Evolutionary conservation across 2,329 filamentous ascomycete species (phyloP).

Genomic region (Orbilia oligospora): DNA sequence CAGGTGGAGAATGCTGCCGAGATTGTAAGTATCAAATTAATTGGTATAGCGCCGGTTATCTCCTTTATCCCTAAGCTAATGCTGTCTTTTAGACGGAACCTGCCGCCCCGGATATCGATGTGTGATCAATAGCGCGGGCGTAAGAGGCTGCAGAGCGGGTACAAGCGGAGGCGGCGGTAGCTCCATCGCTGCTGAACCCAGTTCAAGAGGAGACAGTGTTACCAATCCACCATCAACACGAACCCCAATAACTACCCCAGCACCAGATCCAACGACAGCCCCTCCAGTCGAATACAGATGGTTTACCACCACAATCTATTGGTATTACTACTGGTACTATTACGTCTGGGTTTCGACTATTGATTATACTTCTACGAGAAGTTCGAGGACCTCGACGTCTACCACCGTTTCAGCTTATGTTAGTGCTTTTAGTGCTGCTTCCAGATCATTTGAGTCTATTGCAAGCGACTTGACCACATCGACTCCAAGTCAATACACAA

Average conservation of each 20-base stretch:
- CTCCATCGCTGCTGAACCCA: slow-evolving; percentile 41
- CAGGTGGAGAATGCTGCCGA: slow-evolving; percentile 54
- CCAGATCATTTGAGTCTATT: slow-evolving; percentile 37
- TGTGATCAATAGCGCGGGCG: slow-evolving; percentile 54
- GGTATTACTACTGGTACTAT: slow-evolving; percentile 60
- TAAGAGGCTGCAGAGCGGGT: slow-evolving; percentile 45
- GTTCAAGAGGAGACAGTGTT: slow-evolving; percentile 24
- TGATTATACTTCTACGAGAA: slow-evolving; percentile 51
- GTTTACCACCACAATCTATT: slow-evolving; percentile 55
- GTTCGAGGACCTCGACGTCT: slow-evolving; percentile 30
- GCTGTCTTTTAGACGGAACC: slow-evolving; percentile 34
- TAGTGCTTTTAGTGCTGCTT: slow-evolving; percentile 13
- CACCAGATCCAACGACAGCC: slow-evolving; percentile 13
- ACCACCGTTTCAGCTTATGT: slow-evolving; percentile 47
- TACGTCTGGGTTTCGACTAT: slow-evolving; percentile 47
- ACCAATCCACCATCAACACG: slow-evolving; percentile 14
- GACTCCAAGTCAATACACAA: slow-evolving; percentile 43
- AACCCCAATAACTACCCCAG: slow-evolving; percentile 7
- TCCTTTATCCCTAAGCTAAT: slow-evolving; percentile 18
- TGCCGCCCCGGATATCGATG: slow-evolving; percentile 55
- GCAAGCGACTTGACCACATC: slow-evolving; percentile 32
- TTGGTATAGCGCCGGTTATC: neutral
- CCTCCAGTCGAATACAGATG: slow-evolving; percentile 34
- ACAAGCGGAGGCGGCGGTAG: slow-evolving; percentile 48
- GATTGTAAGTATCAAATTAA: slow-evolving; percentile 36